Conservation (phyloP, 345 rosid genomes). For the Bruguiera parviflora region DNA sequence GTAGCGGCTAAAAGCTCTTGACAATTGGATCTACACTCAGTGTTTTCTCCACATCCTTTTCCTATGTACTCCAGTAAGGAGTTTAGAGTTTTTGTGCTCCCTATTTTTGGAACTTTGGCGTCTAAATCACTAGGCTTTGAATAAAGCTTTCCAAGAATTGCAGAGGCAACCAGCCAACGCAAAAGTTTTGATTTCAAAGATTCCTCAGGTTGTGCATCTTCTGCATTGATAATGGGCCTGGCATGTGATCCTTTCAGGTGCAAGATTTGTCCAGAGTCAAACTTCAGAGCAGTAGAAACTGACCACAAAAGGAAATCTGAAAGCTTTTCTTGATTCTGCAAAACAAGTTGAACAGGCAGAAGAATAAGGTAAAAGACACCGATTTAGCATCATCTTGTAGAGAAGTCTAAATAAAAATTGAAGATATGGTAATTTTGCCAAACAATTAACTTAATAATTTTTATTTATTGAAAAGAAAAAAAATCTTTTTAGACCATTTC, state of each 20-base stretch:
- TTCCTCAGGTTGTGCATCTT: slow-evolving; percentile 48
- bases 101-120: slow-evolving; percentile 25
- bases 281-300: slow-evolving; percentile 55
- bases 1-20: slow-evolving; percentile 46
- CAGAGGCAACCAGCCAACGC: slow-evolving; percentile 83
- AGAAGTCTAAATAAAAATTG: no score
- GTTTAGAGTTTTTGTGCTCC: slow-evolving; percentile 37
- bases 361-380: neutral
- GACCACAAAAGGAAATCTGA: slow-evolving; percentile 72
- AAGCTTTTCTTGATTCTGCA: slow-evolving; percentile 59
- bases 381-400: neutral
- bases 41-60: slow-evolving; percentile 29
- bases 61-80: slow-evolving; percentile 40
- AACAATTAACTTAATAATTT: no score
- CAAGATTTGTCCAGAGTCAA: slow-evolving; percentile 33
- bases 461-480: no score
- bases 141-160: slow-evolving; percentile 61
- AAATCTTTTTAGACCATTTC: no score
- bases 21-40: slow-evolving; percentile 18
- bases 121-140: slow-evolving; percentile 22
- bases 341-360: slow-evolving; percentile 10
- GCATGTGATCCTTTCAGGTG: slow-evolving; percentile 23
- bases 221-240: slow-evolving; percentile 17
- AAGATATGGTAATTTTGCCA: no score
- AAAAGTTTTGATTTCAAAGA: slow-evolving; percentile 58